A percentile compares a stretch with the other conserved stretches of the same genome.
These are phyloP conservation scores for Colletotrichum simmondsii DNA, from an alignment of 2,329 filamentous ascomycete genomes.

Conservation along the genomic window DNA sequence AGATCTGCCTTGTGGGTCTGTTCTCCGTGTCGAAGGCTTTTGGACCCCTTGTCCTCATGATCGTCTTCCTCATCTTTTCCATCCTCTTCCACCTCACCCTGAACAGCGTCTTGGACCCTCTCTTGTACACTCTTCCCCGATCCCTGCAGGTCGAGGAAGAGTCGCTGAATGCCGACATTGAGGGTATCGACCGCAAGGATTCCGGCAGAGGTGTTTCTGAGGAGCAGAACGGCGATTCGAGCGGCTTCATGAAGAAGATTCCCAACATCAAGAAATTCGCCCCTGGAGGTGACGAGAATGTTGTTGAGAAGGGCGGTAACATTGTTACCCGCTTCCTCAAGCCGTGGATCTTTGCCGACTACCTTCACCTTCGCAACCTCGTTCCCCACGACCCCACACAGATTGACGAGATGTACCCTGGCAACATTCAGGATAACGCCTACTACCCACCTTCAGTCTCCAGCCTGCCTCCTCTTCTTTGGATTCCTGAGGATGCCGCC, in stretches of 20 bases:
- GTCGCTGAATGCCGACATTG: conserved; percentile 38
- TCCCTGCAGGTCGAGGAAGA: conserved; percentile 60
- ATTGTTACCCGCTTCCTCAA: conserved; percentile 77
- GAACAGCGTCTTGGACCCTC: conserved; percentile 74
- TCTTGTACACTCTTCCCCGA: conserved; percentile 78
- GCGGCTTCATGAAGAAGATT: conserved; percentile 32
- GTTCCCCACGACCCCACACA: conserved; percentile 67
- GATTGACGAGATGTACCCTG: conserved; percentile 67
- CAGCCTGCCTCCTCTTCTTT: conserved; percentile 75
- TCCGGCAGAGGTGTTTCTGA: conserved; percentile 31
- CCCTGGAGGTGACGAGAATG: conserved; percentile 38
- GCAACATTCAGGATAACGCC: conserved; percentile 72
- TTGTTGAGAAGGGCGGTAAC: conserved; percentile 59
- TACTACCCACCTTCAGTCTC: conserved; percentile 80
- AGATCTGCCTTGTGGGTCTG: conserved; percentile 83
- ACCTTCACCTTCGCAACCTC: conserved; percentile 74
- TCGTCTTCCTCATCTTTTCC: conserved; percentile 79
- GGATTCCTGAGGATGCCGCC: conserved; percentile 82
- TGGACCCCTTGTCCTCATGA: conserved; percentile 80
- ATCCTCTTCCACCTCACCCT: conserved; percentile 81
- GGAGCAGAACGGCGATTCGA: conserved; percentile 34
- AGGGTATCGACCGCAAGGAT: conserved; percentile 34
- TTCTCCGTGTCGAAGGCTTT: conserved; percentile 76
- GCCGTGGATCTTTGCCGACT: conserved; percentile 81
- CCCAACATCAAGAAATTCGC: conserved; percentile 34